phyloP scores from a whole-genome alignment of 2,329 filamentous ascomycete genomes.

The Fusarium chlamydosporum region DNA sequence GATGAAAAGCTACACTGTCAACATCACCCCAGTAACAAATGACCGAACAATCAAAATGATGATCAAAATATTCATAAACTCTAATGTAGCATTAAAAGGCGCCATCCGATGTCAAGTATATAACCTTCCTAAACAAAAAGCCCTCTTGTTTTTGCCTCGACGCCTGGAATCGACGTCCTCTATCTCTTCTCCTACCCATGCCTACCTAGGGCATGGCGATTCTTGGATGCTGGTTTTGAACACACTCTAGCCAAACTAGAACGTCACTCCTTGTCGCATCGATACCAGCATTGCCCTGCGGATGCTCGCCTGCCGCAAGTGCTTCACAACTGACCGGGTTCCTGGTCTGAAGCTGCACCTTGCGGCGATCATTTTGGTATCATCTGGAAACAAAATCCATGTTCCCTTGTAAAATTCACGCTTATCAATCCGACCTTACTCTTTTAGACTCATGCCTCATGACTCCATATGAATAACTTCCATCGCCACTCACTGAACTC shows the following conservation, averaged over 20 bases:
- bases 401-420: slow-evolving; percentile 43
- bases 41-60: neutral
- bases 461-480: slow-evolving; percentile 32
- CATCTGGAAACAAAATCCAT: slow-evolving; percentile 44
- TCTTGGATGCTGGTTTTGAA: slow-evolving; percentile 20
- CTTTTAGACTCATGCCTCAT: slow-evolving; percentile 23
- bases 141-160: slow-evolving; percentile 41
- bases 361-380: slow-evolving; percentile 43
- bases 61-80: slow-evolving; percentile 33
- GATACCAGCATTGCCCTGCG: slow-evolving; percentile 27
- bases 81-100: slow-evolving; percentile 41
- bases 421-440: slow-evolving; percentile 33
- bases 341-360: slow-evolving; percentile 31
- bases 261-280: slow-evolving; percentile 13
- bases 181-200: slow-evolving; percentile 31
- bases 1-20: slow-evolving; percentile 5
- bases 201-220: slow-evolving; percentile 5
- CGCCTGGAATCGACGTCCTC: slow-evolving; percentile 37
- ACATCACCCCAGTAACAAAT: neutral
- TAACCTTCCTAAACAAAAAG: slow-evolving; percentile 45
- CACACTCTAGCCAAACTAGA: slow-evolving; percentile 12
- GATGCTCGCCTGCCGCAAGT: slow-evolving; percentile 25
- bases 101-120: slow-evolving; percentile 41
- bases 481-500: slow-evolving; percentile 12
- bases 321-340: slow-evolving; percentile 26